Evolutionary conservation across 495 filamentous ascomycete genomes (phyloP).

Genomic region (Stereocaulon alpinum): DNA sequence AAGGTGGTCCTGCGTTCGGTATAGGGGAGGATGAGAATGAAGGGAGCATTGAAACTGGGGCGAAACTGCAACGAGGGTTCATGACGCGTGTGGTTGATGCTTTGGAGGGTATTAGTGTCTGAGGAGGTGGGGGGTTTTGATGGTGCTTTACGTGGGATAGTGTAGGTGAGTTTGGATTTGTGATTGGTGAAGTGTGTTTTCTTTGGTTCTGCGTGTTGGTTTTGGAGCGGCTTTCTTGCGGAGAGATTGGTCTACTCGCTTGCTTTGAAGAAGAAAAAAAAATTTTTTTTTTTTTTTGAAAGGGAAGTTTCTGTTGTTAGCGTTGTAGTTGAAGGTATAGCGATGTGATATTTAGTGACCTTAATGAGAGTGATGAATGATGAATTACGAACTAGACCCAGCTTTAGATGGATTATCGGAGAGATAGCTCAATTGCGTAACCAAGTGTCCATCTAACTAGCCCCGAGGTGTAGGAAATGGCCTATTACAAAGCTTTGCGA

Average conservation of each 20-base stretch:
- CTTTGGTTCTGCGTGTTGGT: no score
- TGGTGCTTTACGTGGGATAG: not conserved
- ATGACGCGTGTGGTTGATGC: constrained; percentile 29
- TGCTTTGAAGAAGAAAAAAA: no score
- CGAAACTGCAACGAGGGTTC: constrained; percentile 25
- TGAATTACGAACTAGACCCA: not conserved
- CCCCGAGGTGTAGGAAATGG: no score
- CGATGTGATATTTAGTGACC: not conserved
- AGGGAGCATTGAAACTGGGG: constrained; percentile 22
- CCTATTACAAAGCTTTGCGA: no score
- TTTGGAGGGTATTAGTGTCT: constrained; percentile 22
- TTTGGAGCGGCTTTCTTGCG: no score
- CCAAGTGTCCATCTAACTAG: no score
- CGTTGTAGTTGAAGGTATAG: not conserved
- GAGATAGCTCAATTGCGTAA: no score
- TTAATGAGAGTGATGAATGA: not conserved
- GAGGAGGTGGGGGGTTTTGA: not conserved
- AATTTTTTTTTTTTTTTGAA: no score
- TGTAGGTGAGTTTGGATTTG: not conserved
- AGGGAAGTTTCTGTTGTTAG: no score
- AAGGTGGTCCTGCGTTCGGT: constrained; percentile 26
- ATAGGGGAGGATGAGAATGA: constrained; percentile 21
- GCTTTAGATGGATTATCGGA: no score
- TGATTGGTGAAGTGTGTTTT: no score
- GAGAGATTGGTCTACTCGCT: no score